These are phyloP conservation scores for Ganoderma boninense DNA, from an alignment of 1,284 basidiomycete genomes.

Conservation along the genomic window DNA sequence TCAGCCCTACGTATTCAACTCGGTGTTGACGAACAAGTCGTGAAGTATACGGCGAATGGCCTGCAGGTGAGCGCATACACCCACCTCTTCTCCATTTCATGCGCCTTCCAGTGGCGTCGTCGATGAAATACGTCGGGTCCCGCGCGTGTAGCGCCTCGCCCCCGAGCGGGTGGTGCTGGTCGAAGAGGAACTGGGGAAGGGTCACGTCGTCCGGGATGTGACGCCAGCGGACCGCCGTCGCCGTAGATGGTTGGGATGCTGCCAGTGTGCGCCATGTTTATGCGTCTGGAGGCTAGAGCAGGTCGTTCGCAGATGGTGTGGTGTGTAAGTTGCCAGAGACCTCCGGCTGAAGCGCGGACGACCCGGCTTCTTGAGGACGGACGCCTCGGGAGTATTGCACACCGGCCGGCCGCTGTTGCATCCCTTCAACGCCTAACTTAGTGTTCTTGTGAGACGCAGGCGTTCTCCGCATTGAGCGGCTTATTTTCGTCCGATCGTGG, in stretches of 20 bases:
- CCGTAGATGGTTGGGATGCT: conserved; percentile 30
- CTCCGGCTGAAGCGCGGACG: not conserved
- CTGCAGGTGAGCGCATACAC: conserved; percentile 38
- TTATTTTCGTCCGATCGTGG: not conserved
- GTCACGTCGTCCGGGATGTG: conserved; percentile 75
- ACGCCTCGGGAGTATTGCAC: not conserved
- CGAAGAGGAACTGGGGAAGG: conserved; percentile 78
- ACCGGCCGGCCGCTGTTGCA: not conserved
- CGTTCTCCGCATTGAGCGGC: not conserved
- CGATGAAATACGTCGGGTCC: conserved; percentile 64
- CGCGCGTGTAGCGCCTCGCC: conserved; percentile 48
- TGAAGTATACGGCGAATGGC: conserved; percentile 6
- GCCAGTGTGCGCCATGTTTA: not conserved
- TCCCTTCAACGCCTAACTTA: not conserved
- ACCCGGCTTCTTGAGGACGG: not conserved
- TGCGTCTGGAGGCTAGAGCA: not conserved
- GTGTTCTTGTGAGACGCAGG: not conserved
- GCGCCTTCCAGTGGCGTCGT: conserved; percentile 63
- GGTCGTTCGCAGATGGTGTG: not conserved
- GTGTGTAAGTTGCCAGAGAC: not conserved
- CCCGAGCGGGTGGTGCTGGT: conserved; percentile 56
- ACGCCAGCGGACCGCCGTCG: conserved; percentile 49
- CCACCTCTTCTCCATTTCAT: conserved; percentile 29
- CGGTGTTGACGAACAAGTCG: not conserved
- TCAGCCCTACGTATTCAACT: conserved; percentile 3